phyloP scores from a whole-genome alignment of 2,329 filamentous ascomycete species.

The Neofusicoccum kwambonambiense region DNA sequence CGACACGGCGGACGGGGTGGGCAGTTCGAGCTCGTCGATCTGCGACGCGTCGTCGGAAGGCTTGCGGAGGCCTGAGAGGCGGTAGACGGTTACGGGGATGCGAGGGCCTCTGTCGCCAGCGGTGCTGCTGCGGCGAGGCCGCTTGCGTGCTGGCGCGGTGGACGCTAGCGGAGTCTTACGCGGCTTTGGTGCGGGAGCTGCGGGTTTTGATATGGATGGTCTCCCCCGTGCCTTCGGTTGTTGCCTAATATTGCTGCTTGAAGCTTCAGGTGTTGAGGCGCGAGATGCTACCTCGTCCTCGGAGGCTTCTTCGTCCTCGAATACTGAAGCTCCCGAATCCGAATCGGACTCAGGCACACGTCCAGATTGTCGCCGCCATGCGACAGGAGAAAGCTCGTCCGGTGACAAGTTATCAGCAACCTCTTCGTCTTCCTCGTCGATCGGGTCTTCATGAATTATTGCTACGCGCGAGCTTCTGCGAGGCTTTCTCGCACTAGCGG shows the following conservation, averaged over 20 bases:
- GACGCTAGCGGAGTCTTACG: constrained; percentile 17
- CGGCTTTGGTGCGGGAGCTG: constrained; percentile 21
- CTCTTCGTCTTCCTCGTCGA: not conserved
- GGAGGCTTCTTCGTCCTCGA: constrained; percentile 19
- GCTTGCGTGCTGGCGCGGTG: constrained; percentile 26
- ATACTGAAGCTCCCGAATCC: constrained; percentile 19
- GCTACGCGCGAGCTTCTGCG: not conserved
- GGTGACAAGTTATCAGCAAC: constrained; percentile 17
- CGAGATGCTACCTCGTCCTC: not conserved
- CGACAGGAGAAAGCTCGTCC: constrained; percentile 6
- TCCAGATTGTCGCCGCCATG: not conserved
- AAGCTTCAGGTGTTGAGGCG: not conserved
- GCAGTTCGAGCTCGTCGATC: constrained; percentile 31
- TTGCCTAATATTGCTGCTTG: constrained; percentile 13
- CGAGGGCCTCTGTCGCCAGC: not conserved
- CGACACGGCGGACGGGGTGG: constrained; percentile 41
- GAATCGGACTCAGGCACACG: not conserved
- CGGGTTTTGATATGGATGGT: constrained; percentile 16
- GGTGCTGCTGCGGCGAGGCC: constrained; percentile 22
- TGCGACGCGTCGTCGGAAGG: constrained; percentile 23
- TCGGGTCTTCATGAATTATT: not conserved
- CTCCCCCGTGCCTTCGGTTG: constrained; percentile 14
- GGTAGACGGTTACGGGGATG: constrained; percentile 33
- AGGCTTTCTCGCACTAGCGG: not conserved
- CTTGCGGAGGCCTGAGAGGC: constrained; percentile 23